Evolutionary conservation across 768 basidiomycete species (phyloP).

Genomic region (Hypholoma fasciculare): DNA sequence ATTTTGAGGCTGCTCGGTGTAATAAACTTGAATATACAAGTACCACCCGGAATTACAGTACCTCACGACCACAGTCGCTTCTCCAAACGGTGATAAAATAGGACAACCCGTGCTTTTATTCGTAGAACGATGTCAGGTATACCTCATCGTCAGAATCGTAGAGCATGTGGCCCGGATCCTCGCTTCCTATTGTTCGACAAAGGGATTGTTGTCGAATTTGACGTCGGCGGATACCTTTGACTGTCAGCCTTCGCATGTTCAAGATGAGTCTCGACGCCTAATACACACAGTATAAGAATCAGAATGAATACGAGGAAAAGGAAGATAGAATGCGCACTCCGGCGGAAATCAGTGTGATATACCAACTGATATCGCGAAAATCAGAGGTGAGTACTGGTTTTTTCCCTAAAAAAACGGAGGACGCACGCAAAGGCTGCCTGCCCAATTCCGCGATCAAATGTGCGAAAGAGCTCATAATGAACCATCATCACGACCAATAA

Average conservation of each 20-base stretch:
- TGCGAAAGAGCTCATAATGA: conserved; percentile 7
- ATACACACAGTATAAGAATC: neutral
- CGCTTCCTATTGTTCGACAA: too few species aligned
- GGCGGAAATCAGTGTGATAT: conserved; percentile 10
- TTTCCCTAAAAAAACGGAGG: neutral
- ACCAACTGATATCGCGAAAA: conserved; percentile 9
- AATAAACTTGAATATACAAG: too few species aligned
- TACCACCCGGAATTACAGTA: too few species aligned
- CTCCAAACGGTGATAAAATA: too few species aligned
- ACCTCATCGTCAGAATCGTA: too few species aligned
- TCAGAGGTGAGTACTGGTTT: neutral
- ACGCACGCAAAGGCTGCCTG: conserved; percentile 15
- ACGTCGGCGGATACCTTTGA: neutral
- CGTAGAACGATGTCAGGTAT: too few species aligned
- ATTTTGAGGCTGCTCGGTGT: too few species aligned
- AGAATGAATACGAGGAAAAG: neutral
- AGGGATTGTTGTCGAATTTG: neutral
- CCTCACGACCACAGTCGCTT: too few species aligned
- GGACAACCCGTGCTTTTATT: too few species aligned
- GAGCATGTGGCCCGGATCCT: too few species aligned
- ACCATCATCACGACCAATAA: conserved; percentile 8
- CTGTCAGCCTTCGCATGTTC: conserved; percentile 5
- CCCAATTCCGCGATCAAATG: neutral
- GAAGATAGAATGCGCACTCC: conserved; percentile 1
- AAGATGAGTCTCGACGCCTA: conserved; percentile 11